Evolutionary conservation across 139 green algal species (phyloP), one percentile per base, ranked within the genome.

Genomic region (Volvox africanus): DNA sequence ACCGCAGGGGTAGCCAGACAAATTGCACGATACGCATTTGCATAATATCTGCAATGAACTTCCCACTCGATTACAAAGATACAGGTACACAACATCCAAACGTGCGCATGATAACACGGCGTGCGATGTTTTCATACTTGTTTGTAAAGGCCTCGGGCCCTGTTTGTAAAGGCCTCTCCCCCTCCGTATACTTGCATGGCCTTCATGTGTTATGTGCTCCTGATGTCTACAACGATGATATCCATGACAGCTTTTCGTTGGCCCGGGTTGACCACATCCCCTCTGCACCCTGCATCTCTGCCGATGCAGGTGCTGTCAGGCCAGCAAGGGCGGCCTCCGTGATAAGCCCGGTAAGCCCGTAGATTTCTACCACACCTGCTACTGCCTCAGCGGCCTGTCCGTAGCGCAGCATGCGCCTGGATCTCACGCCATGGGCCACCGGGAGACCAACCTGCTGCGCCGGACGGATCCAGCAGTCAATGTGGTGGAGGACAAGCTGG

Each of bases 341-440:
- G 98, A 99, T 94, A 99, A 99, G 95, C 98, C 98, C 19, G 97
- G 97, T 68, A 99, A 98, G 92, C 82, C 93, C 0, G 82, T 94
- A 18, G 98, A 99, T 95, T 99, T 97, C 87, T 99, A 99, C 92
- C 98, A 99, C 97, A 99, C 98, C 75, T 99, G 98, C 94, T 99
- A 99, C 96, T 99, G 97, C 93, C 91, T 99, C 21, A 97, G 94
- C 84, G 98, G 98, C 0, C 93, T 99, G 85, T 92, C 97, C 0
- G 92, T 91, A 9, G 95, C 95, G 44, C 98, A 99, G 94, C 95
- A 98, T 81, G 94, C 77, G 73, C 90, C 83, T 61, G 93, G 95
- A 30, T 17, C 86, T 11, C 24, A 33, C 37, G 90, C 95, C 35
- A 35, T 97, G 78, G 96, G 97, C 28, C 84, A 91, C 3, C 71